Evolutionary conservation across 1,139 yeast species (phyloP), one percentile per base, ranked within the genome.

Genomic region (Kazachstania sp.): DNA sequence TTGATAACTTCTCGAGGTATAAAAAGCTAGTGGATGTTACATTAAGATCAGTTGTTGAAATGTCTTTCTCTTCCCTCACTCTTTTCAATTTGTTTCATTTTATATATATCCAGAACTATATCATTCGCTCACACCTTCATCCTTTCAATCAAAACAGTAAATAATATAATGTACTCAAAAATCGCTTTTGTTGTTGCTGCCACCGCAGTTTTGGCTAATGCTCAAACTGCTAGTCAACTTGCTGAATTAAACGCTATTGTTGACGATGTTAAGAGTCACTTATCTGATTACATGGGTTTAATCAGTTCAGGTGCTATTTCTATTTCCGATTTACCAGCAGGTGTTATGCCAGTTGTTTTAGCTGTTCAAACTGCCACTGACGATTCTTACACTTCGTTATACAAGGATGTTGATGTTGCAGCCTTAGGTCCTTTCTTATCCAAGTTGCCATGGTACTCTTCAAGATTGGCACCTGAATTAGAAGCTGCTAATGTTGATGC

Each of bases 381-480:
- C 52, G 66, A 66, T 35, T 37, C 41, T 16, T 37, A 37, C 41
- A 37, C 45, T n/a, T 30, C 45, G 5, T 43, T 43, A 31, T 43
- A 43, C 45, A 30, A 39, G 11, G 32, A 43, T 11, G 41, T 43
- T 15, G 45, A 64, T 49, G 48, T 56, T 43, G 47, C 56, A 38
- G 64, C 60, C 26, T 64, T 64, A 39, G 56, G 64, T 13, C 46
- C 65, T n/a, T 64, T 69, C 53, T 67, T 67, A 29, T 66, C 73
- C 31, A 67, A 59, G 35, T 60, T 72, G 43, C 73, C 75, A 57
- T 71, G 75, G 75, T 71, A 71, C 58, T 66, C 72, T 7, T 51
- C 67, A 45, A 69, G 75, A 67, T 50, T 66, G 39, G 54, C 48
- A 8, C 59, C 64, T 35, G 51, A 54, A 26, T 40, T 57, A 8